Evolutionary conservation across 345 rosid genomes (phyloP).

Genomic region (Dovyalis caffra): DNA sequence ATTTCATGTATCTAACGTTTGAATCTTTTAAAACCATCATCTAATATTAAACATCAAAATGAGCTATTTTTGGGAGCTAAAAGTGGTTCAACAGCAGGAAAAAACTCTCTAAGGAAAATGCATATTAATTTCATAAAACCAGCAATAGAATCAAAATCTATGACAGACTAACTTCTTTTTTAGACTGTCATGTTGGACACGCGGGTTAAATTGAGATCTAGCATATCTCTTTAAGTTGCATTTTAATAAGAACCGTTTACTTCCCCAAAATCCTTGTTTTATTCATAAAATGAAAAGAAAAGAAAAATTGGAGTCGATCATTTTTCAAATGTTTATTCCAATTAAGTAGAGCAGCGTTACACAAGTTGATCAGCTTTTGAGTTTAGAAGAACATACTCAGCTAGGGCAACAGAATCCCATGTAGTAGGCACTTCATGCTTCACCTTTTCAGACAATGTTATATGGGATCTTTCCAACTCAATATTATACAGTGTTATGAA

Average conservation of each 20-base stretch:
- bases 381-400: conserved; percentile 57
- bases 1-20: neutral
- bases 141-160: neutral
- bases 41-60: neutral
- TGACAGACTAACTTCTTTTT: neutral
- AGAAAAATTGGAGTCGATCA: neutral
- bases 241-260: neutral
- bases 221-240: neutral
- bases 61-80: neutral
- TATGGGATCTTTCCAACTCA: conserved; percentile 66
- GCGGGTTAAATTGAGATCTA: neutral
- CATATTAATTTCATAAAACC: too few species aligned
- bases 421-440: conserved; percentile 76
- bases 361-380: conserved; percentile 3
- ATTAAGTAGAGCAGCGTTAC: neutral
- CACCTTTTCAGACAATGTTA: conserved; percentile 61
- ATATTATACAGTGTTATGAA: conserved; percentile 78
- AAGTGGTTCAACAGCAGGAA: neutral
- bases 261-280: neutral
- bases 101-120: neutral
- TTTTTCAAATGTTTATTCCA: neutral
- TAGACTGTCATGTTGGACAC: neutral
- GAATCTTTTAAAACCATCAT: neutral
- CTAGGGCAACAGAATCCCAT: conserved; percentile 88
- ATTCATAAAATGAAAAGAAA: neutral